These are phyloP conservation scores for Vanderwaltozyma verrucispora DNA, from an alignment of 805 yeast species.

Conservation along the genomic window DNA sequence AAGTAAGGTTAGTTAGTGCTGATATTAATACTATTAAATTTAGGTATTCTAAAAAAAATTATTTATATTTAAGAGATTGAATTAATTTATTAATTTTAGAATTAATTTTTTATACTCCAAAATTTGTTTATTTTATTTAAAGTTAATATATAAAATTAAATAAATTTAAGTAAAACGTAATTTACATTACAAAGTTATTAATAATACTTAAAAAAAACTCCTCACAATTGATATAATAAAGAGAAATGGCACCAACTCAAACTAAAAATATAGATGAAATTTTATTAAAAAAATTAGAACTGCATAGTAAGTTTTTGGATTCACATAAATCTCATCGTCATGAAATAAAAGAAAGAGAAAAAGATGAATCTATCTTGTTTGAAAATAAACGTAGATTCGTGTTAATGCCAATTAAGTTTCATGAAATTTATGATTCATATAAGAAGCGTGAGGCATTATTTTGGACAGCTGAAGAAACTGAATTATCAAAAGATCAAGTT, in stretches of 20 bases:
- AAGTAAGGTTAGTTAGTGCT: no score
- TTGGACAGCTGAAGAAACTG: constrained; percentile 99
- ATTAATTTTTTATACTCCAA: no score
- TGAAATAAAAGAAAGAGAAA: constrained; percentile 57
- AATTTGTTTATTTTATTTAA: no score
- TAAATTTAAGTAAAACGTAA: no score
- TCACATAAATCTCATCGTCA: constrained; percentile 56
- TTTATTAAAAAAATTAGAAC: neutral
- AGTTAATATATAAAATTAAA: no score
- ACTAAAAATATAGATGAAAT: neutral
- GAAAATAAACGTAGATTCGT: constrained; percentile 90
- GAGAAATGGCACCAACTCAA: neutral
- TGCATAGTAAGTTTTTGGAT: constrained; percentile 1
- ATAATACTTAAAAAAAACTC: no score
- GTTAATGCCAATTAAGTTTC: constrained; percentile 89
- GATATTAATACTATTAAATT: no score
- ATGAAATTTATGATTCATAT: constrained; percentile 96
- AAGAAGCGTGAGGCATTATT: constrained; percentile 97
- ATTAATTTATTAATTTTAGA: no score
- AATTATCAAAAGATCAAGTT: constrained; percentile 72
- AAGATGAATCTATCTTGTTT: constrained; percentile 73
- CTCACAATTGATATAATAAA: neutral
- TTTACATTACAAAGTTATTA: no score
- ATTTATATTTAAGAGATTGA: no score
- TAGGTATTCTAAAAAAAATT: no score